Evolutionary conservation across 2,329 filamentous ascomycete genomes (phyloP), one percentile per base, ranked within the genome.

Genomic region (Xylaria sp.): DNA sequence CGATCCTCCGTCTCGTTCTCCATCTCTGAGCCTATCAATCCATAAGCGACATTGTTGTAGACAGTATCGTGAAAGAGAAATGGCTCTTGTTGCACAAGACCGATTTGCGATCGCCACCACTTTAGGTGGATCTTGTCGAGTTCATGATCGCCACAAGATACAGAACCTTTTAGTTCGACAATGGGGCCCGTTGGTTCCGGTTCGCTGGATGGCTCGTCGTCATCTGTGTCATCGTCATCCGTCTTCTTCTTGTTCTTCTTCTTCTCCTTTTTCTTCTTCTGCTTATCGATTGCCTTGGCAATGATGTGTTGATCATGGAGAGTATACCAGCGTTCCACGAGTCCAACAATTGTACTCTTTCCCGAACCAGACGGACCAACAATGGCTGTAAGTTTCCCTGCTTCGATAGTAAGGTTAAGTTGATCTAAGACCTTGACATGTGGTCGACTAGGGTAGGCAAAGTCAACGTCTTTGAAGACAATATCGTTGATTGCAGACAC

Each of bases 281-380:
- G 82, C 74, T 83, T 82, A 70, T 84, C 84, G 48, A 84, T 79
- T 2, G 84, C 81, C 76, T 85, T 86, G 15, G 82, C 83, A 34
- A 89, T 84, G n/a, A 83, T 74, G 64, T 85, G 80, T 68, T 89
- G 84, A 6, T 86, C 82, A 44, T 85, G 81, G 0, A 91, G 82
- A 1, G 88, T 87, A 76, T 94, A 94, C 90, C 91, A 94, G 39
- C 91, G 83, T 76, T 94, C 89, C 2, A 94, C 82, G 2, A 94
- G 80, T 0, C 89, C 90, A 0, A 93, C 88, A 32, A 94, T 88
- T 0, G 92, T 94, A 60, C 89, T 92, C 78, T 94, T 94, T 0
- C 92, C 92, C 4, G 87, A 90, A 0, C 92, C 92, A 2, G 90
- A 92, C 0, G 90, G 87, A 0, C 92, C 92, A 23, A 94, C 91